A percentile compares a stretch with the other conserved stretches of the same genome.
These are phyloP conservation scores for Linnemannia hyalina DNA, from an alignment of 192 early-diverging fungal genomes.

Conservation along the genomic window DNA sequence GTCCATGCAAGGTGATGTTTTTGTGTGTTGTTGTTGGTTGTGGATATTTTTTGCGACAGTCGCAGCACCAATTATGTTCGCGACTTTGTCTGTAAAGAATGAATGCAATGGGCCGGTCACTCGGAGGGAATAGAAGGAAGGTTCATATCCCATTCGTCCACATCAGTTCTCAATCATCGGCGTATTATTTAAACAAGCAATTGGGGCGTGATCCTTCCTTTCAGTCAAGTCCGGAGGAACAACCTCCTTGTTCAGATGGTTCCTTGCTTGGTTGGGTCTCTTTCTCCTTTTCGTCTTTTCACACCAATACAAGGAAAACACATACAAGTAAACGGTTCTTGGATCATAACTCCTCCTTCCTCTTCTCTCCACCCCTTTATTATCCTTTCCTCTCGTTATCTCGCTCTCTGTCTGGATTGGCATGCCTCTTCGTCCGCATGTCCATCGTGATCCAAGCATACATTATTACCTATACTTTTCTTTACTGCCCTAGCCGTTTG, in stretches of 20 bases:
- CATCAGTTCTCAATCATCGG: too few relatives aligned
- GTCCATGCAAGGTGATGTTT: not conserved
- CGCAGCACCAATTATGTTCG: too few relatives aligned
- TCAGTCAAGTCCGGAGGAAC: too few relatives aligned
- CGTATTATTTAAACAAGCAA: too few relatives aligned
- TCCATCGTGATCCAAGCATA: not conserved
- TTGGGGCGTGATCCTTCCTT: too few relatives aligned
- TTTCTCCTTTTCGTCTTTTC: not conserved
- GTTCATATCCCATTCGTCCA: too few relatives aligned
- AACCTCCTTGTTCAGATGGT: not conserved
- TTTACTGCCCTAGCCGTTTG: constrained; percentile 1
- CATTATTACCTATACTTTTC: not conserved
- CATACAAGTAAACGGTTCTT: not conserved
- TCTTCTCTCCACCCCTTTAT: not conserved
- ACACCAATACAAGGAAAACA: not conserved
- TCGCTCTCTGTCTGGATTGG: not conserved
- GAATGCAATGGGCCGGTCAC: too few relatives aligned
- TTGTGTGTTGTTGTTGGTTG: too few relatives aligned
- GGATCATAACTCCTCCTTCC: not conserved
- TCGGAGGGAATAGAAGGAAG: too few relatives aligned
- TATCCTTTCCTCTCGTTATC: not conserved
- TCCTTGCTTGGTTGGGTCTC: not conserved
- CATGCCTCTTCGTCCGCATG: not conserved
- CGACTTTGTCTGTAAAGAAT: too few relatives aligned
- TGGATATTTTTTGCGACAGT: too few relatives aligned